These are phyloP conservation scores for Adansonia digitata DNA, from an alignment of 345 rosid genomes.

Conservation along the genomic window DNA sequence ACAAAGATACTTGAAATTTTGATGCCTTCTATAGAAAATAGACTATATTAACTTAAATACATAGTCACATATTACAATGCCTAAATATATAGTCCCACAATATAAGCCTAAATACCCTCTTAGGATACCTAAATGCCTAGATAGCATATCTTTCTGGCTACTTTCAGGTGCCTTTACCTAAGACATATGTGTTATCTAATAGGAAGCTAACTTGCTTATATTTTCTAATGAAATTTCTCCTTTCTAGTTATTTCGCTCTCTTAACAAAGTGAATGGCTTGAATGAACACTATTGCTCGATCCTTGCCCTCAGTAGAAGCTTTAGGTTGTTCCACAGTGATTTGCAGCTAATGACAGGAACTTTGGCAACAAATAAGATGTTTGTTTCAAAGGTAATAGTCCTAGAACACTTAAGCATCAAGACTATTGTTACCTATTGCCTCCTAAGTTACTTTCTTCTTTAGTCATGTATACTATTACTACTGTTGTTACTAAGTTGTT, in stretches of 20 bases:
- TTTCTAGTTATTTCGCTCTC: conserved; percentile 88
- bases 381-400: conserved; percentile 78
- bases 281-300: conserved; percentile 91
- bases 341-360: conserved; percentile 99
- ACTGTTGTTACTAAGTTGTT: background rate
- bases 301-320: conserved; percentile 98
- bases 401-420: conserved; percentile 12
- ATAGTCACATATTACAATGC: too few species aligned
- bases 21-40: too few species aligned
- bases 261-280: conserved; percentile 99
- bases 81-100: too few species aligned
- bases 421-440: background rate
- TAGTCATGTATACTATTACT: background rate
- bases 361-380: conserved; percentile 98
- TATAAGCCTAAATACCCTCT: too few species aligned
- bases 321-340: conserved; percentile 98
- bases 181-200: background rate
- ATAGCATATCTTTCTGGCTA: background rate
- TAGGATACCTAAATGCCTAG: too few species aligned
- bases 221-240: background rate
- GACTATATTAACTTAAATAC: too few species aligned
- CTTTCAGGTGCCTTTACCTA: background rate
- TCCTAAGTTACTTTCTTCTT: conserved; percentile 1
- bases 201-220: background rate
- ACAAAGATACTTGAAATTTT: too few species aligned